These are phyloP conservation scores for Globisporangium emineosum DNA, from an alignment of 352 stramenopile genomes.

Conservation along the genomic window DNA sequence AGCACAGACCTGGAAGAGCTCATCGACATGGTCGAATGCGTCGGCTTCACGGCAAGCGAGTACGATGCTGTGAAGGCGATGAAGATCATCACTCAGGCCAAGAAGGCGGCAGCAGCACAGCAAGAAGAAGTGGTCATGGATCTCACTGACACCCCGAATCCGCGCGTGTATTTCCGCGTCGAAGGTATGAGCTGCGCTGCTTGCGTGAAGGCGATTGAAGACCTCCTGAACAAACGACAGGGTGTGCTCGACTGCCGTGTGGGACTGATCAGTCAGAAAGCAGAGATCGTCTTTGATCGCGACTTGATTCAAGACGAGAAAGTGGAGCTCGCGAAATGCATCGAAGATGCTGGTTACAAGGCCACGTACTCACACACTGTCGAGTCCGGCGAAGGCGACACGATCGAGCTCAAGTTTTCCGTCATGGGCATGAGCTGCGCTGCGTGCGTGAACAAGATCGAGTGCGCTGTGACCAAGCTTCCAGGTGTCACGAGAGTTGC, in stretches of 20 bases:
- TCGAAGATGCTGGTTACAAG: slow-evolving; percentile 75
- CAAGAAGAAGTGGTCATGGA: slow-evolving; percentile 32
- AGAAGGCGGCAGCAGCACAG: slow-evolving; percentile 29
- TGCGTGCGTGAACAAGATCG: slow-evolving; percentile 64
- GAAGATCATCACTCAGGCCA: slow-evolving; percentile 42
- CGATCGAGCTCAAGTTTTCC: slow-evolving; percentile 76
- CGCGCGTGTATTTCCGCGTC: slow-evolving; percentile 77
- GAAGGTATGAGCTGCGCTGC: slow-evolving; percentile 86
- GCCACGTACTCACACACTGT: slow-evolving; percentile 75
- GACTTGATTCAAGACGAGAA: slow-evolving; percentile 59
- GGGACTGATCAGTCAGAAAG: slow-evolving; percentile 84
- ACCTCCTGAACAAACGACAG: slow-evolving; percentile 53
- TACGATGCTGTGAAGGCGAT: slow-evolving; percentile 58
- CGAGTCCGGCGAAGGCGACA: slow-evolving; percentile 73
- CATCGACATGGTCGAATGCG: slow-evolving; percentile 75
- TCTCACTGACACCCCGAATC: slow-evolving; percentile 39
- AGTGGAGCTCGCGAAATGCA: slow-evolving; percentile 45
- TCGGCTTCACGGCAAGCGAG: slow-evolving; percentile 55
- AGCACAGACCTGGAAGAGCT: slow-evolving; percentile 60
- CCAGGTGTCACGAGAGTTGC: slow-evolving; percentile 69
- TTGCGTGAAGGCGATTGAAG: slow-evolving; percentile 86
- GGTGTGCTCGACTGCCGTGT: slow-evolving; percentile 80
- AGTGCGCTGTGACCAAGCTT: slow-evolving; percentile 57
- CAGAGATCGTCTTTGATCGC: slow-evolving; percentile 80
- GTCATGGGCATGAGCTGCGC: slow-evolving; percentile 67